phyloP scores from a whole-genome alignment of 2,329 filamentous ascomycete genomes.

The Tolypocladium ovalisporum region DNA sequence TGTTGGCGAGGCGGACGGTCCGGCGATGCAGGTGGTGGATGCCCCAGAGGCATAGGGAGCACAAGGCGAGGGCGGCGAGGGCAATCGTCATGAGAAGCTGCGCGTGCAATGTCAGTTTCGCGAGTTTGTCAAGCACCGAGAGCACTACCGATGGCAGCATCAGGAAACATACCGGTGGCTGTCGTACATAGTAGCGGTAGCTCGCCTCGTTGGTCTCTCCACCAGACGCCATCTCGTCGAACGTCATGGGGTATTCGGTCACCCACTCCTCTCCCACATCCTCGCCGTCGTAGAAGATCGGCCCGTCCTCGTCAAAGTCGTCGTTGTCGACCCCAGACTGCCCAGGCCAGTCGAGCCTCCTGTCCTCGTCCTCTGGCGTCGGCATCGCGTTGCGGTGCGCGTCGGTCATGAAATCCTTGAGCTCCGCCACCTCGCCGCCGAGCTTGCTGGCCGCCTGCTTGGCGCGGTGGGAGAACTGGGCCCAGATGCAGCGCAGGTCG shows the following conservation, averaged over 20 bases:
- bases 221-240: not conserved
- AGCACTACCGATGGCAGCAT: not conserved
- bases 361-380: not conserved
- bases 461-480: conserved; percentile 25
- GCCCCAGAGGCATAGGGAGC: conserved; percentile 13
- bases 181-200: not conserved
- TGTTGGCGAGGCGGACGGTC: conserved; percentile 6
- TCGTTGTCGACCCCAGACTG: not conserved
- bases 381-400: not conserved
- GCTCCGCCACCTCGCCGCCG: conserved; percentile 7
- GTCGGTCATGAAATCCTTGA: not conserved
- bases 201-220: not conserved
- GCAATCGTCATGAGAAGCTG: conserved; percentile 11
- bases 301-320: too few relatives aligned
- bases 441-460: conserved; percentile 16
- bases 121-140: not conserved
- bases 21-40: conserved; percentile 13
- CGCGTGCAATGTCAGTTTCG: not conserved
- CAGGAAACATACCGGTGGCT: conserved; percentile 1
- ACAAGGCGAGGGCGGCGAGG: conserved; percentile 12
- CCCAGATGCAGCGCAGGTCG: conserved; percentile 26
- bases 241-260: not conserved
- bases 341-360: not conserved
- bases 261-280: not conserved
- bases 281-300: not conserved